These are phyloP conservation scores for Auricularia heimuer DNA, from an alignment of 768 basidiomycete genomes.

Conservation along the genomic window DNA sequence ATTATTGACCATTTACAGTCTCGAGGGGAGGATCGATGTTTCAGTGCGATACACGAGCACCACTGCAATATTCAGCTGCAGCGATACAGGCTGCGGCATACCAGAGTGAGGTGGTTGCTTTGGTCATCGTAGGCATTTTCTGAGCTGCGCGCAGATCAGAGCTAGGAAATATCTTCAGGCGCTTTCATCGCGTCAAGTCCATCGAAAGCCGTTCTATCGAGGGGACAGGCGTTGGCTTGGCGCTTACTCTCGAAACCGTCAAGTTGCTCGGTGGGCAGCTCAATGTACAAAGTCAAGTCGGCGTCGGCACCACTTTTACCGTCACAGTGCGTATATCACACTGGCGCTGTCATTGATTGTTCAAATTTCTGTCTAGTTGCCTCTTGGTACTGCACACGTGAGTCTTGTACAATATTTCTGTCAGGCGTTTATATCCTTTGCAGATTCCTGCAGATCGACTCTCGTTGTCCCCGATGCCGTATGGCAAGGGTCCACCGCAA, in stretches of 20 bases:
- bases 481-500: too few relatives aligned
- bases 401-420: background rate
- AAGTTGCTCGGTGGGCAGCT: background rate
- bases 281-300: background rate
- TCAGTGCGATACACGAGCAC: background rate
- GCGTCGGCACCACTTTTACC: background rate
- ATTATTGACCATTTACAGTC: background rate
- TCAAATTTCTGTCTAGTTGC: background rate
- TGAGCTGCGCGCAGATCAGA: background rate
- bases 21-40: background rate
- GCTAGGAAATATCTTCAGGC: background rate
- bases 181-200: background rate
- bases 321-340: background rate
- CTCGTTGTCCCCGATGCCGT: too few relatives aligned
- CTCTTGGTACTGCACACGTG: background rate
- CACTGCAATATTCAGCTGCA: background rate
- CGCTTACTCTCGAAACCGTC: background rate
- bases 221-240: background rate
- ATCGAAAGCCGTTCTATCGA: background rate
- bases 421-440: background rate
- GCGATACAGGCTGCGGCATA: background rate
- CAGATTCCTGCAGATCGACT: background rate
- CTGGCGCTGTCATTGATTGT: background rate
- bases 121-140: background rate
- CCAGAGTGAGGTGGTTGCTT: background rate